Base-by-base conservation (phyloP, 225 moss, liverwort and hornwort species). In the Pseudoscleropodium purum region DNA sequence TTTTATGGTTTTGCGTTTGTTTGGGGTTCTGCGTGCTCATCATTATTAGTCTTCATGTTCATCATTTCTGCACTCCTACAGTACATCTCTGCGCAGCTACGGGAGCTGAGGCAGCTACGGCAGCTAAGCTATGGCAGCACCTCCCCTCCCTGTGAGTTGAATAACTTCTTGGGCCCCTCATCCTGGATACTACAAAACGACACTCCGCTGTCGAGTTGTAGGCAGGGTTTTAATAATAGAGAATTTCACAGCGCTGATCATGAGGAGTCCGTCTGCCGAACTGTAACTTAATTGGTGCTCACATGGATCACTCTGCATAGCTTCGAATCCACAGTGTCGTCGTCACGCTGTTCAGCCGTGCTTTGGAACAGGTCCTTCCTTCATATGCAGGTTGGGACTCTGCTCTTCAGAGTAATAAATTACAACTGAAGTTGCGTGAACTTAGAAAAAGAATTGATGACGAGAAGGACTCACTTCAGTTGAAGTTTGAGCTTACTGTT, bases 21-120 rank as follows among this genome's bases (percentile, higher is more conserved):
- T 68, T 89, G 43, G 78, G 79, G 60, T 54, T 51, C 84, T 77
- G 84, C 84, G 77, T 84, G 84, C 78, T 85, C 91, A 83, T 91
- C 89, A 91, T 91, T 68, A 79, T 41, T 31, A 83, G 64, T 13
- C 88, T 83, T 54, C 87, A 84, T 67, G 59, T 49, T 59, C 90
- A 87, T 87, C 87, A 87, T 87, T 69, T 68, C 90, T 74, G 90
- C 37, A 75, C 29, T 78, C 57, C 67, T 41, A 7, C 23, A 59
- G 59, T 59, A 59, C 59, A 47, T 51, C 66, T 87, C 45, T 65
- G 43, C 65, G 66, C 81, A 54, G 81, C 70, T 43, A 25, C 7
- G 36, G 23, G n/a, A 69, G 37, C 68, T 12, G 27, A 18, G 79
- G 78, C 81, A 64, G 57, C 63, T 23, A 23, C 4, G 26, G 72